Evolutionary conservation across 1,284 basidiomycete genomes (phyloP).

Genomic region (Phlebopus sp.): DNA sequence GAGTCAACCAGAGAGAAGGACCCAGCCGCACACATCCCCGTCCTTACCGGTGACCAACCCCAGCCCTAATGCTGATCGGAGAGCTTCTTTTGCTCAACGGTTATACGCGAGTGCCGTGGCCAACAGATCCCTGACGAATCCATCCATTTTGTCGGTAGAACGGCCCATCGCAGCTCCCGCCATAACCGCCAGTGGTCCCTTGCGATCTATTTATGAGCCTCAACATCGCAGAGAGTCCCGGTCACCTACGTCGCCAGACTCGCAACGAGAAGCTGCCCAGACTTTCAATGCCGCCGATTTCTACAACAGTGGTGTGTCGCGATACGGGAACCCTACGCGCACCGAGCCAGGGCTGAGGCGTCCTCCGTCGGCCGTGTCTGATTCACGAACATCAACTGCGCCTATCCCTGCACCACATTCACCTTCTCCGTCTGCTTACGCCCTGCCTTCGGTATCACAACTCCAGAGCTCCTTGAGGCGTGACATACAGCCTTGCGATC

Average conservation of each 20-base stretch:
- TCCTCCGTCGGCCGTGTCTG: slow-evolving; percentile 1
- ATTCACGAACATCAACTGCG: background rate
- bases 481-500: too few relatives aligned
- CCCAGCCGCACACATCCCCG: background rate
- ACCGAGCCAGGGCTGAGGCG: background rate
- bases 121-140: slow-evolving; percentile 4
- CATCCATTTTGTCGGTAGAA: slow-evolving; percentile 9
- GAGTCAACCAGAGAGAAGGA: slow-evolving; percentile 10
- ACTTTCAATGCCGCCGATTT: slow-evolving; percentile 15
- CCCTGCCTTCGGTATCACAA: background rate
- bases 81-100: slow-evolving; percentile 27
- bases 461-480: too few relatives aligned
- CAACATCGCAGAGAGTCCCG: slow-evolving; percentile 3
- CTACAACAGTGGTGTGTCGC: slow-evolving; percentile 17
- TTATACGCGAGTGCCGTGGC: slow-evolving; percentile 29
- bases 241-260: slow-evolving; percentile 5
- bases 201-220: background rate
- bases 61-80: slow-evolving; percentile 5
- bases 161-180: background rate
- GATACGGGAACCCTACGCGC: background rate
- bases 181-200: background rate
- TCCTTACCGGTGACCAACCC: background rate
- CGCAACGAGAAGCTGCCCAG: slow-evolving; percentile 1
- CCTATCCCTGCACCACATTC: background rate
- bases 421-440: background rate